Percentiles rank a stretch among this genome's conserved stretches.
These are phyloP conservation scores for Candida ficus DNA, from an alignment of 805 yeast genomes.

Conservation along the genomic window DNA sequence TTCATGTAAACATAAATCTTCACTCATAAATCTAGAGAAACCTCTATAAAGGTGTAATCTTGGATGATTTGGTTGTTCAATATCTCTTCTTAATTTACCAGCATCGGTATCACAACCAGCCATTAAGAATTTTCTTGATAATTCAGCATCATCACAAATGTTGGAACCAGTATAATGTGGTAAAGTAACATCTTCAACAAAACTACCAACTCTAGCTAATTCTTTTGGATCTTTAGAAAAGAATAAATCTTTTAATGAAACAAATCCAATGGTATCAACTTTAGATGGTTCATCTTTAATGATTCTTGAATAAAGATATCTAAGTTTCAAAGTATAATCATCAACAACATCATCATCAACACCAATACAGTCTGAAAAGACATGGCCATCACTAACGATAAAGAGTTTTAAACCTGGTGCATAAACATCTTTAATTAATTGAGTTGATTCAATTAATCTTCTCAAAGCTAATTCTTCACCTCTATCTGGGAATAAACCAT, in stretches of 20 bases:
- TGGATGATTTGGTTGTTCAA: conserved; percentile 50
- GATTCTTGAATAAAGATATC: conserved; percentile 34
- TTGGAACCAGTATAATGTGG: conserved; percentile 35
- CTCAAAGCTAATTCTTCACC: conserved; percentile 43
- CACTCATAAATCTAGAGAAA: conserved; percentile 54
- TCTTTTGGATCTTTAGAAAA: conserved; percentile 23
- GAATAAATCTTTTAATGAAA: conserved; percentile 37
- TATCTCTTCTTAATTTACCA: conserved; percentile 61
- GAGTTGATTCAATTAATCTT: conserved; percentile 31
- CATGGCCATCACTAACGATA: conserved; percentile 63
- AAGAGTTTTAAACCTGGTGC: conserved; percentile 50
- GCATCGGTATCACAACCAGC: conserved; percentile 47
- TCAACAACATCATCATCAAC: conserved; percentile 54
- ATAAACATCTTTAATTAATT: conserved; percentile 34
- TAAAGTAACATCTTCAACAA: conserved; percentile 27
- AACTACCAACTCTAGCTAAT: conserved; percentile 25
- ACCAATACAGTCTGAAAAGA: conserved; percentile 59
- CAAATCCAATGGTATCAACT: conserved; percentile 33
- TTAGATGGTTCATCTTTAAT: conserved; percentile 24
- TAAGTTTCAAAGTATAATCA: conserved; percentile 39
- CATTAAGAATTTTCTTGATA: conserved; percentile 37
- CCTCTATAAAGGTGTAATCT: conserved; percentile 51
- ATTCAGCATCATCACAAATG: conserved; percentile 33
- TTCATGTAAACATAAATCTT: conserved; percentile 44
- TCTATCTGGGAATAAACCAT: conserved; percentile 45